Evolutionary conservation across 768 basidiomycete genomes (phyloP).

Genomic region (Cystobasidium tubakii): DNA sequence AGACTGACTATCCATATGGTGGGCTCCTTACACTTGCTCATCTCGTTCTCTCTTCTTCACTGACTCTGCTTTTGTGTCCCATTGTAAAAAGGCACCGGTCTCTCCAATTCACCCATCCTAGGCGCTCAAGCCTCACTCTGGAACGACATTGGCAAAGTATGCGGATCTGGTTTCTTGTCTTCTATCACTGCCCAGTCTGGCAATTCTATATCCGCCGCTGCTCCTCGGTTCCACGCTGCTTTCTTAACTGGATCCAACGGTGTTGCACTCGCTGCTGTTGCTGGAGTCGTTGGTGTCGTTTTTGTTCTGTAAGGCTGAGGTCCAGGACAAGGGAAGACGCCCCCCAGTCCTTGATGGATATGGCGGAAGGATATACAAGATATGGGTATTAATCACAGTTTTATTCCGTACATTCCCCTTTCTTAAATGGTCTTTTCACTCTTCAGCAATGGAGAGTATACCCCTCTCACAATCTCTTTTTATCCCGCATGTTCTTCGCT

Average conservation of each 20-base stretch:
- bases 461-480: too few species aligned
- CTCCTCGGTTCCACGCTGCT: neutral
- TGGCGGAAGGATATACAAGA: too few species aligned
- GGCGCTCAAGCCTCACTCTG: constrained; percentile 64
- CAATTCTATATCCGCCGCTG: constrained; percentile 24
- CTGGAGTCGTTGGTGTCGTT: neutral
- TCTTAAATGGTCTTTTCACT: too few species aligned
- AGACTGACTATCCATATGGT: constrained; percentile 62
- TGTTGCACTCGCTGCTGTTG: neutral
- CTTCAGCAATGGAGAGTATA: too few species aligned
- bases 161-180: constrained; percentile 57
- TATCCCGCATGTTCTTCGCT: too few species aligned
- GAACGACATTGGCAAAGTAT: constrained; percentile 58
- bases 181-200: constrained; percentile 39
- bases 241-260: neutral
- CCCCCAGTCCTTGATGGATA: too few species aligned
- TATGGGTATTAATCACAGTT: too few species aligned
- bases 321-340: neutral
- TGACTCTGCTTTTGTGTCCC: neutral
- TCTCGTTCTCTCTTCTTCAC: neutral
- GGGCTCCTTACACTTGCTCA: constrained; percentile 46
- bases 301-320: neutral
- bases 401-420: too few species aligned
- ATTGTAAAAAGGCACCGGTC: constrained; percentile 55
- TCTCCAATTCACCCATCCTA: constrained; percentile 62